Conservation (phyloP, 345 rosid species). For the Sisymbrium altissimum region DNA sequence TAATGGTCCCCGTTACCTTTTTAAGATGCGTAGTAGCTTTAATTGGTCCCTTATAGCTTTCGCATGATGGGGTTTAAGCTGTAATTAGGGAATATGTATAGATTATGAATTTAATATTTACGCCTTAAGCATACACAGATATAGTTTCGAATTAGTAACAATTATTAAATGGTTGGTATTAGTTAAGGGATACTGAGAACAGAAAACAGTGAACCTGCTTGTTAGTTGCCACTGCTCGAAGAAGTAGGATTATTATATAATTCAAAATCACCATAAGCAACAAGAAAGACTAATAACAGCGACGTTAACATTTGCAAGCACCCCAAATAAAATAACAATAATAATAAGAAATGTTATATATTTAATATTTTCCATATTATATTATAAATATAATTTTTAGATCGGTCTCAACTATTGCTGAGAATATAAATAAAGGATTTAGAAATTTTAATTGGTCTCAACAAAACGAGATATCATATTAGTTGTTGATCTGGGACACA, state of each 20-base stretch:
- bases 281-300: not conserved
- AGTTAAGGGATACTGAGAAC: not conserved
- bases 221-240: conserved; percentile 11
- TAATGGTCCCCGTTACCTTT: conserved; percentile 30
- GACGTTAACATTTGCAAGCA: not conserved
- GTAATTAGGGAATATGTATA: not conserved
- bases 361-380: not conserved
- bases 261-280: not conserved
- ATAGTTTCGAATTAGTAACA: not conserved
- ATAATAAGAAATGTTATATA: not conserved
- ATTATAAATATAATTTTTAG: not conserved
- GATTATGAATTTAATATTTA: not conserved
- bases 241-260: not conserved
- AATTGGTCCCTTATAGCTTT: conserved; percentile 25
- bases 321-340: not conserved
- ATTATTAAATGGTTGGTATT: not conserved
- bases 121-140: not conserved
- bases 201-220: conserved; percentile 4
- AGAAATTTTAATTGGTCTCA: not conserved
- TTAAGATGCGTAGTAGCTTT: conserved; percentile 29
- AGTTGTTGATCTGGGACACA: conserved; percentile 5
- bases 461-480: not conserved
- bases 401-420: not conserved
- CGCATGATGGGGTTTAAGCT: conserved; percentile 25
- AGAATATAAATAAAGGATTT: not conserved